Evolutionary conservation across 306 rosid genomes (phyloP).

Genomic region (Rubus idaeus): DNA sequence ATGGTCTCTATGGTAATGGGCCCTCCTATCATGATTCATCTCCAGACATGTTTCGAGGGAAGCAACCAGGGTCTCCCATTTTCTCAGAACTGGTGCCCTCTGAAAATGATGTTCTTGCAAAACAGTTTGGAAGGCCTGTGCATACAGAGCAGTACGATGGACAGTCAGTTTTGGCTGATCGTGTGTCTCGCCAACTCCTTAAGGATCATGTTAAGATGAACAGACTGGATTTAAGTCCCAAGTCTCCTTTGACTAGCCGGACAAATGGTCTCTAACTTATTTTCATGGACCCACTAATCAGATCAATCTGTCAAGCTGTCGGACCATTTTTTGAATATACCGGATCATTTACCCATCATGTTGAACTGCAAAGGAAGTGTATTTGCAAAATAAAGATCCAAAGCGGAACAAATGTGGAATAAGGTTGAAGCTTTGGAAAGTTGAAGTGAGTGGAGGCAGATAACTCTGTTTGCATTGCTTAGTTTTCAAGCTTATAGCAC

Average conservation of each 20-base stretch:
- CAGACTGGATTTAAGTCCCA: slow-evolving; percentile 72
- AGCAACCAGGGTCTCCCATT: slow-evolving; percentile 70
- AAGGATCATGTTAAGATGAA: slow-evolving; percentile 62
- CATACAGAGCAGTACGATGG: slow-evolving; percentile 59
- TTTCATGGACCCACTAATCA: slow-evolving; percentile 28
- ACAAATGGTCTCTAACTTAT: slow-evolving; percentile 57
- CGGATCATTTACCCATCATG: slow-evolving; percentile 35
- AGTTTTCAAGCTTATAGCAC: slow-evolving; percentile 26
- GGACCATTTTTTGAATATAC: slow-evolving; percentile 33
- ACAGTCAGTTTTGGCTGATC: slow-evolving; percentile 88
- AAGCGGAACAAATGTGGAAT: slow-evolving; percentile 45
- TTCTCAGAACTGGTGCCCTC: slow-evolving; percentile 55
- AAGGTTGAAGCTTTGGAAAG: slow-evolving; percentile 36
- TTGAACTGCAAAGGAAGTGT: slow-evolving; percentile 41
- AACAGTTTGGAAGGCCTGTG: slow-evolving; percentile 51
- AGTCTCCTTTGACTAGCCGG: slow-evolving; percentile 55
- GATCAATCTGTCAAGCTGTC: slow-evolving; percentile 32
- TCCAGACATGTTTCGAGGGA: slow-evolving; percentile 70
- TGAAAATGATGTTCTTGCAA: slow-evolving; percentile 62
- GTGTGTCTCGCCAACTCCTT: slow-evolving; percentile 77
- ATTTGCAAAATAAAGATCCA: slow-evolving; percentile 51
- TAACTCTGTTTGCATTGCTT: slow-evolving; percentile 35
- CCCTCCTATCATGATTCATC: slow-evolving; percentile 60
- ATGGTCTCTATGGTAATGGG: slow-evolving; percentile 49
- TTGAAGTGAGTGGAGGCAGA: slow-evolving; percentile 40